Conservation (phyloP, 1,284 basidiomycete genomes). For the Fomitiporia mediterranea region DNA sequence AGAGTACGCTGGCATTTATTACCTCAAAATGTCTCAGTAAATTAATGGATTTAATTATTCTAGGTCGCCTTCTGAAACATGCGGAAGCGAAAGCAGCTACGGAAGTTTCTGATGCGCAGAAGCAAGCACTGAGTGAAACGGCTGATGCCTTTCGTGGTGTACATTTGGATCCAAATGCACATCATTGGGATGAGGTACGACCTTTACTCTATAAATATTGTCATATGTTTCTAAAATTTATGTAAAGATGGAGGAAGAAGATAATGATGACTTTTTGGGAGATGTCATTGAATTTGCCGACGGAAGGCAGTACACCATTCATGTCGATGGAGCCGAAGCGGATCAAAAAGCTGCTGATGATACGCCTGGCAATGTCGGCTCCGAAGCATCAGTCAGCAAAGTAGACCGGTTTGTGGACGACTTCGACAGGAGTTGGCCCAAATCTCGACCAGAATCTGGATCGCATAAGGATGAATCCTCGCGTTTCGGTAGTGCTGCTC, state of each 20-base stretch:
- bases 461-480: constrained; percentile 27
- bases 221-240: constrained; percentile 16
- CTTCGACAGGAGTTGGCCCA: constrained; percentile 91
- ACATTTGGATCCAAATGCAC: constrained; percentile 86
- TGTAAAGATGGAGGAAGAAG: constrained; percentile 69
- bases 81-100: constrained; percentile 27
- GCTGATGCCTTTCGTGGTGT: constrained; percentile 91
- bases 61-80: constrained; percentile 8
- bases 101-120: constrained; percentile 35
- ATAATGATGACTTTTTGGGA: constrained; percentile 85
- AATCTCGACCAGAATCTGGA: constrained; percentile 42
- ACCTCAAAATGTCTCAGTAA: background rate
- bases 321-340: constrained; percentile 38
- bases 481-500: constrained; percentile 38
- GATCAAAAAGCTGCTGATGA: constrained; percentile 18
- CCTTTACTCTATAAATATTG: constrained; percentile 1
- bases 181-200: constrained; percentile 91
- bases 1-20: constrained; percentile 45
- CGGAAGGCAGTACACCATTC: constrained; percentile 81
- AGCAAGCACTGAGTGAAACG: constrained; percentile 63
- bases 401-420: constrained; percentile 83
- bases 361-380: background rate
- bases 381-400: constrained; percentile 48
- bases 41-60: too few relatives aligned
- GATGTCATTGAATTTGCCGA: constrained; percentile 92